Evolutionary conservation across 2,329 filamentous ascomycete genomes (phyloP).

Genomic region (Cytospora mali): DNA sequence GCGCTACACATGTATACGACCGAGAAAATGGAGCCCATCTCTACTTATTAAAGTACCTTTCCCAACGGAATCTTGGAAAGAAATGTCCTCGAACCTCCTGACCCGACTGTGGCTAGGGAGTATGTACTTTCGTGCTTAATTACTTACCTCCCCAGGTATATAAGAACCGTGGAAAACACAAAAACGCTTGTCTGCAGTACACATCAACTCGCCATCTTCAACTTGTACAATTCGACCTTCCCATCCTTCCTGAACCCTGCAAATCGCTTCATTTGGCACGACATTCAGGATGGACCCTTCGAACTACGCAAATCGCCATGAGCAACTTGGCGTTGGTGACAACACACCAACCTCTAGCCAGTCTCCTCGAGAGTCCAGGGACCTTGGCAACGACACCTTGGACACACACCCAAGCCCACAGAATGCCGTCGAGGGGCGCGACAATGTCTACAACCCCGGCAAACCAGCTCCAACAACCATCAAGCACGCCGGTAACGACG

Average conservation of each 20-base stretch:
- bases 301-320: constrained; percentile 12
- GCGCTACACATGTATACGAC: background rate
- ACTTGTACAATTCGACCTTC: background rate
- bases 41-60: too few species aligned
- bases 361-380: background rate
- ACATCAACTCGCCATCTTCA: background rate
- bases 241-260: background rate
- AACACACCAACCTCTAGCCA: background rate
- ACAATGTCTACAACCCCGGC: background rate
- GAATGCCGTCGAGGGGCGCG: background rate
- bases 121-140: too few species aligned
- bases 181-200: background rate
- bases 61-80: background rate
- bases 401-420: background rate
- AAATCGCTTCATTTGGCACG: background rate
- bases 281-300: constrained; percentile 3
- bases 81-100: background rate
- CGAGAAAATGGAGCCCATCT: background rate
- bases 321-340: background rate
- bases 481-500: background rate
- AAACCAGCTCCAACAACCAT: background rate
- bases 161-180: background rate
- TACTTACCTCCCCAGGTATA: too few species aligned
- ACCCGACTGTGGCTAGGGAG: too few species aligned
- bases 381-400: constrained; percentile 3